Conservation (phyloP, 2,329 filamentous ascomycete species). For the Penicillium griseofulvum region DNA sequence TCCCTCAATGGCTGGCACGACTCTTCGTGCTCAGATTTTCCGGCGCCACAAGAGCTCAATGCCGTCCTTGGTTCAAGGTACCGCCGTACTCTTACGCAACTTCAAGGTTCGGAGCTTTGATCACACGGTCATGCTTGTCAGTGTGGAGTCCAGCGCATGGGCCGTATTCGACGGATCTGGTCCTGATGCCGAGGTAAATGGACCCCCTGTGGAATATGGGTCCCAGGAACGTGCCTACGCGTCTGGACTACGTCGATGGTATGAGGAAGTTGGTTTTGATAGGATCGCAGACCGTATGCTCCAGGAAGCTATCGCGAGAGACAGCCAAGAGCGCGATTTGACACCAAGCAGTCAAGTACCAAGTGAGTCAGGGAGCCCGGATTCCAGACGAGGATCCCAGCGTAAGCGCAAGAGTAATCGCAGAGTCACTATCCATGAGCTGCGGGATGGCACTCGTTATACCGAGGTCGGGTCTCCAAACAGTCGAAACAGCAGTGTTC, state of each 20-base stretch:
- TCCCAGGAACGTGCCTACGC: conserved; percentile 38
- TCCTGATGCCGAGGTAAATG: conserved; percentile 33
- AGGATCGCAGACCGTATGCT: conserved; percentile 38
- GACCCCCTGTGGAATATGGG: conserved; percentile 42
- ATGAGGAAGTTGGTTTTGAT: conserved; percentile 33
- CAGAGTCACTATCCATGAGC: conserved; percentile 43
- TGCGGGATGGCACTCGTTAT: conserved; percentile 43
- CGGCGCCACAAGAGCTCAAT: conserved; percentile 40
- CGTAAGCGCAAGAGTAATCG: conserved; percentile 31
- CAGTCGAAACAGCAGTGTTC: conserved; percentile 34
- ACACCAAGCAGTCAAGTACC: conserved; percentile 26
- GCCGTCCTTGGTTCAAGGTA: conserved; percentile 39
- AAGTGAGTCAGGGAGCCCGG: conserved; percentile 36
- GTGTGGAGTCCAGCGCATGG: conserved; percentile 46
- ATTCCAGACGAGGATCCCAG: conserved; percentile 28
- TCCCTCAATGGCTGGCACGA: conserved; percentile 41
- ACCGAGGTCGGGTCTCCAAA: conserved; percentile 41
- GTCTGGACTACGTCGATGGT: conserved; percentile 42
- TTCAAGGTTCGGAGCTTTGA: conserved; percentile 46
- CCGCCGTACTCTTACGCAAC: conserved; percentile 46
- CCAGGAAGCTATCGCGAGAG: conserved; percentile 33
- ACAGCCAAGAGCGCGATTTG: conserved; percentile 25
- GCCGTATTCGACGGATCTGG: conserved; percentile 40
- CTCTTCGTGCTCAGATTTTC: conserved; percentile 43
- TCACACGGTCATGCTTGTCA: conserved; percentile 42